These are phyloP conservation scores for Dendrobium catenatum DNA, from an alignment of 106 monocot genomes.

Conservation along the genomic window DNA sequence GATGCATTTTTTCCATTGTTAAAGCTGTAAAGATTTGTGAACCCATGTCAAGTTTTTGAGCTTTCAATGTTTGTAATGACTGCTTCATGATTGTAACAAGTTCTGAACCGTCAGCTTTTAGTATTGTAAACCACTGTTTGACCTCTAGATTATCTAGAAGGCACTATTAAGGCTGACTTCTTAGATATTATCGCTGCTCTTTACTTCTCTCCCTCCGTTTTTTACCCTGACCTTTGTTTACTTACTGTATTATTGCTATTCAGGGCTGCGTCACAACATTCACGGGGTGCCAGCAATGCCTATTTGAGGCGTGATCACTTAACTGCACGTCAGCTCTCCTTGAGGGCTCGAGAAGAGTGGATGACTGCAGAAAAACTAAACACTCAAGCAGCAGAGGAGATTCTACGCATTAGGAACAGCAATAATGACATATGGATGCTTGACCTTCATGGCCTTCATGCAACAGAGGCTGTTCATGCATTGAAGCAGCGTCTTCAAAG, in stretches of 20 bases:
- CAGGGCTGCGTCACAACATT: constrained; percentile 79
- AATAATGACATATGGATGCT: constrained; percentile 75
- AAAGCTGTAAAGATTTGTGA: not conserved
- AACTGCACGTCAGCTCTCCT: constrained; percentile 56
- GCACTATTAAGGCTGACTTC: too few species aligned
- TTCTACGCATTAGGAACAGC: constrained; percentile 57
- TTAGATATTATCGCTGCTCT: not conserved
- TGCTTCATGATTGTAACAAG: not conserved
- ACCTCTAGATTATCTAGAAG: too few species aligned
- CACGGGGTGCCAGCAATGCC: constrained; percentile 72
- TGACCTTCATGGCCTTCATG: constrained; percentile 95
- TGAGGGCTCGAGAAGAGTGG: constrained; percentile 56
- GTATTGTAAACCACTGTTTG: not conserved
- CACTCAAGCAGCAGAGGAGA: constrained; percentile 58
- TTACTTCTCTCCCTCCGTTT: not conserved
- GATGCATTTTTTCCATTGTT: not conserved
- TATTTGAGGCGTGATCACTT: constrained; percentile 68
- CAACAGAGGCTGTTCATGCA: constrained; percentile 68
- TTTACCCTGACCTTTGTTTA: not conserved
- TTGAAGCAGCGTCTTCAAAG: constrained; percentile 46
- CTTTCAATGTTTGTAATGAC: not conserved
- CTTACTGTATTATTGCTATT: not conserved
- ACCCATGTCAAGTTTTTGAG: not conserved
- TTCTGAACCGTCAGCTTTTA: not conserved
- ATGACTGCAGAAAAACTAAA: constrained; percentile 60